Base-by-base conservation (phyloP, 805 yeast species). In the Starmerella vaccinii region DNA sequence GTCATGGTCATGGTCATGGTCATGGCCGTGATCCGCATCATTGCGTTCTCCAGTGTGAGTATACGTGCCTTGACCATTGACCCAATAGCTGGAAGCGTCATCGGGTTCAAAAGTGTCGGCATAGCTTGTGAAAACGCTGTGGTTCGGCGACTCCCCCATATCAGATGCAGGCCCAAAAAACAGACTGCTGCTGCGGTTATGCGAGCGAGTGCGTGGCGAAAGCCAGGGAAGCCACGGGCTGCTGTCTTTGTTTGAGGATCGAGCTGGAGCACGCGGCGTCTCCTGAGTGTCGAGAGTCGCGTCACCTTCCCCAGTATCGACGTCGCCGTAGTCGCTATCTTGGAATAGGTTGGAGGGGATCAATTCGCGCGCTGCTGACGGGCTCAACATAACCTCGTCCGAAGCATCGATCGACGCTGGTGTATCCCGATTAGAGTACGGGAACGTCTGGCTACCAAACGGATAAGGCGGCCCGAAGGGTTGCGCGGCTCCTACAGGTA, bases 321-420 rank as follows among this genome's bases (percentile, higher is more conserved):
- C 15, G 4, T 30, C 35, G 6, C 37, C 29, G 18, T 12, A 9
- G 16, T 49, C 52, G 29, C 24, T 15, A 34, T 50, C 51, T 21
- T 47, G 49, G 50, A 53, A 53, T 33, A 53, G 42, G 46, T 53
- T 47, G 27, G 54, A 41, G 27, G 56, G 56, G 7, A 53, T 46
- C 24, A 53, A 34, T 22, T 42, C 48, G 16, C 19, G 18, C n/a
- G 55, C 56, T 5, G 50, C 44, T 2, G 46, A 15, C 5, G 56
- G 41, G 32, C 55, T 47, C 19, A 47, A 19, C 19, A 42, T 26
- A 12, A 13, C 33, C 21, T 43, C 44, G 12, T 33, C 27, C n/a
- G n/a, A n/a, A n/a, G 35, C n/a, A n/a, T 29, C 32, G 9, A 19
- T 24, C 3, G 32, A 22, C 21, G 42, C 21, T 21, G 51, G 23